Percentiles rank a stretch among this genome's conserved stretches.
Evolutionary conservation across 192 early-diverging fungal genomes (phyloP).

Genomic region (Coemansia sp.): DNA sequence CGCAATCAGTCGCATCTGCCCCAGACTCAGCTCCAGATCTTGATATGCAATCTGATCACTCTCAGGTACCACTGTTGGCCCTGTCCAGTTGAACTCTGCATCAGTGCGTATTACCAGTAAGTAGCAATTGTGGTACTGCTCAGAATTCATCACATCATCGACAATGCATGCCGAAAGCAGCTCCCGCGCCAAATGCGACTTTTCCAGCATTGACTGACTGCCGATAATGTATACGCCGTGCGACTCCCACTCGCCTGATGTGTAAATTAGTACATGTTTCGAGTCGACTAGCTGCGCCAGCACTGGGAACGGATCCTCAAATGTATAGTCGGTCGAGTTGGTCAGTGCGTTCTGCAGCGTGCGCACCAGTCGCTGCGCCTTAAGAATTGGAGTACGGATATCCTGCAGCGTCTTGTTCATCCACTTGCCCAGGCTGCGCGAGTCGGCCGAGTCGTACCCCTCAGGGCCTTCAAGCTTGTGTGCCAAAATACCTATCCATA

Average conservation of each 20-base stretch:
- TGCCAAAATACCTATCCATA: conserved; percentile 33
- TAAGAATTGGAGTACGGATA: conserved; percentile 44
- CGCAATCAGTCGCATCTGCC: conserved; percentile 53
- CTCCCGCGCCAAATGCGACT: conserved; percentile 52
- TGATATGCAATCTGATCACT: conserved; percentile 24
- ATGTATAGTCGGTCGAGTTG: conserved; percentile 74
- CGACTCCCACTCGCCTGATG: conserved; percentile 63
- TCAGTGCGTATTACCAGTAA: conserved; percentile 48
- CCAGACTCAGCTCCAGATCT: conserved; percentile 36
- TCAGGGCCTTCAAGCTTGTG: conserved; percentile 37
- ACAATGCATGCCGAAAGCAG: conserved; percentile 58
- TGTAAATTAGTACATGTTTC: conserved; percentile 74
- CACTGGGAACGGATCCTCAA: conserved; percentile 61
- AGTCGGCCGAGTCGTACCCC: conserved; percentile 31
- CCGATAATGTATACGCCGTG: conserved; percentile 76
- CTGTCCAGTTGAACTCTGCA: conserved; percentile 48
- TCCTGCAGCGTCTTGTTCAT: conserved; percentile 44
- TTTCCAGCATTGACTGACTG: conserved; percentile 59
- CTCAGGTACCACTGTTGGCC: conserved; percentile 22
- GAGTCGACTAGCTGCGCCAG: conserved; percentile 64
- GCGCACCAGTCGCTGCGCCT: conserved; percentile 49
- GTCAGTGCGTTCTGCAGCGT: conserved; percentile 51
- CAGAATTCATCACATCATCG: conserved; percentile 20
- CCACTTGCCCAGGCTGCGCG: conserved; percentile 50
- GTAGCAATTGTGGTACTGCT: conserved; percentile 31